Evolutionary conservation across 2,329 filamentous ascomycete genomes (phyloP).

Genomic region (Penicillium sp.): DNA sequence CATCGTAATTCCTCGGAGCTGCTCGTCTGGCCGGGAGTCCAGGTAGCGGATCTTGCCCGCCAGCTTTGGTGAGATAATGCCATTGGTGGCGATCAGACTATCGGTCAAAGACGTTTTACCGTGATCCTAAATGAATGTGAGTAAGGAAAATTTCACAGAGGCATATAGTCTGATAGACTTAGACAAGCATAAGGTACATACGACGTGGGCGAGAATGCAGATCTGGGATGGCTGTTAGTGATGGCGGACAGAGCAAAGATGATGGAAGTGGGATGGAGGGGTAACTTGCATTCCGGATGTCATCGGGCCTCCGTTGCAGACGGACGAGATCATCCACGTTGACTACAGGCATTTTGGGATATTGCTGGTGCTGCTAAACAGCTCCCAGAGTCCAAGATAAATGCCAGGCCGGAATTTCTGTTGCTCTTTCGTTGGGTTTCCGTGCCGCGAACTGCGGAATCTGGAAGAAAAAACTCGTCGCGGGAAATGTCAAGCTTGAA

Average conservation of each 20-base stretch:
- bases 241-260: no score
- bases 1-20: constrained; percentile 97
- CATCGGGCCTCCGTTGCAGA: constrained; percentile 76
- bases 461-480: no score
- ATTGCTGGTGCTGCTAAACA: no score
- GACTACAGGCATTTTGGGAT: constrained; percentile 75
- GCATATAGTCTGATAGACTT: no score
- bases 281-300: constrained; percentile 76
- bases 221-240: constrained; percentile 57
- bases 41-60: constrained; percentile 97
- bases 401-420: no score
- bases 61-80: constrained; percentile 95
- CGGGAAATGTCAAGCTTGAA: no score
- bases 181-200: constrained; percentile 44
- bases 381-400: no score
- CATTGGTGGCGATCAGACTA: constrained; percentile 92
- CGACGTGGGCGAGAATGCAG: constrained; percentile 87
- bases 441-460: no score
- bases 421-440: no score
- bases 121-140: constrained; percentile 57
- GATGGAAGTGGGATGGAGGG: constrained; percentile 25
- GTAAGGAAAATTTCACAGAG: background rate
- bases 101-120: constrained; percentile 97
- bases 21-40: constrained; percentile 91
- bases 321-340: constrained; percentile 79